phyloP scores from a whole-genome alignment of 129 eudicot genomes.

The Scalesia atractyloides region DNA sequence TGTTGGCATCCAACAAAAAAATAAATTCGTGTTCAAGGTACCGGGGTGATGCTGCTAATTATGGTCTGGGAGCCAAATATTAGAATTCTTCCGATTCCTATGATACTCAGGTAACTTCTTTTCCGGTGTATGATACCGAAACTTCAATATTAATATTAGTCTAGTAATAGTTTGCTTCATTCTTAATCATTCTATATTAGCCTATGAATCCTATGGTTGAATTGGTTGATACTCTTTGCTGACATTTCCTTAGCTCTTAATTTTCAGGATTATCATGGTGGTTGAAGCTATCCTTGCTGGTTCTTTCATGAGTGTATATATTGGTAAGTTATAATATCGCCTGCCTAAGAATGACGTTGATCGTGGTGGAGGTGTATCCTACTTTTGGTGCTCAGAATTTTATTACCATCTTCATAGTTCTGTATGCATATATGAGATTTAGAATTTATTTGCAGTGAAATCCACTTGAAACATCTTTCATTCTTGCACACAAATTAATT shows the following conservation, averaged over 20 bases:
- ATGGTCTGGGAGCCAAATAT: slow-evolving; percentile 82
- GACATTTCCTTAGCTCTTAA: slow-evolving; percentile 16
- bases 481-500: no score
- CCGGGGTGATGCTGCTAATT: slow-evolving; percentile 87
- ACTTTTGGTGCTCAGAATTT: slow-evolving; percentile 15
- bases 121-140: slow-evolving; percentile 10
- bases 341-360: slow-evolving; percentile 7
- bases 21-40: slow-evolving; percentile 48
- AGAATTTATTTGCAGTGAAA: no score
- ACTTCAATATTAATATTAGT: slow-evolving; percentile 1
- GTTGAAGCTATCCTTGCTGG: slow-evolving; percentile 82
- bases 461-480: no score
- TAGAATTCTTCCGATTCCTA: slow-evolving; percentile 59
- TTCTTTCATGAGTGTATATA: slow-evolving; percentile 70
- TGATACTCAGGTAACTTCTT: slow-evolving; percentile 59
- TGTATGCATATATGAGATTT: no score
- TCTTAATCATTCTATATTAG: neutral
- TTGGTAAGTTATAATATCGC: slow-evolving; percentile 61
- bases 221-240: slow-evolving; percentile 5
- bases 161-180: neutral
- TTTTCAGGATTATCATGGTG: slow-evolving; percentile 92
- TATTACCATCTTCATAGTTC: neutral
- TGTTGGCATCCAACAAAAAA: slow-evolving; percentile 5
- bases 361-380: neutral
- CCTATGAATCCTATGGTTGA: slow-evolving; percentile 5